Conservation (phyloP, 106 monocot genomes). For the Dendrobium chrysotoxum region DNA sequence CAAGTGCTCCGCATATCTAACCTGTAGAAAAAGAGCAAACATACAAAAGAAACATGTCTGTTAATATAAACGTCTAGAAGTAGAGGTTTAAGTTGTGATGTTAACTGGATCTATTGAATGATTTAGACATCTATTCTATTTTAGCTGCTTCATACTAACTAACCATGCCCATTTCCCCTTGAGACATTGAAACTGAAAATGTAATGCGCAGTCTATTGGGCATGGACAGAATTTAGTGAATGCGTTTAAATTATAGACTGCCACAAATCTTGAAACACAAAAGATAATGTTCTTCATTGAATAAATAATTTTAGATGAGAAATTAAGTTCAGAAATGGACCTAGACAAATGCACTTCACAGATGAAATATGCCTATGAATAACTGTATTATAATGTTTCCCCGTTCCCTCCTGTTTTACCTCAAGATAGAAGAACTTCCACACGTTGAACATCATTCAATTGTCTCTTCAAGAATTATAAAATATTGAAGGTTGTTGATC, state of each 20-base stretch:
- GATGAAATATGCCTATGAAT: neutral
- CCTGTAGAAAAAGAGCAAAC: conserved; percentile 26
- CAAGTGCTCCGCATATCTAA: conserved; percentile 79
- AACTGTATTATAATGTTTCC: neutral
- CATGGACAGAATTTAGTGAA: neutral
- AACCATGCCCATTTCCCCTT: neutral
- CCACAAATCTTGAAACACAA: neutral
- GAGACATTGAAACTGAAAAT: neutral
- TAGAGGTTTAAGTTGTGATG: neutral
- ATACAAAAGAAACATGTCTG: neutral
- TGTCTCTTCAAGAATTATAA: no score
- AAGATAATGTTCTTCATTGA: neutral
- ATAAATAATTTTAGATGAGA: neutral
- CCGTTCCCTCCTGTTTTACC: neutral
- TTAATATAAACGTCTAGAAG: neutral
- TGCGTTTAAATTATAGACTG: neutral
- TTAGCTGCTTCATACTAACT: neutral
- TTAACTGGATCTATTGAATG: neutral
- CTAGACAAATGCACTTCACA: neutral
- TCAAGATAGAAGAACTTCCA: no score
- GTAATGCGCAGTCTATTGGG: neutral
- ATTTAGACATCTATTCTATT: neutral
- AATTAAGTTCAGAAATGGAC: neutral
- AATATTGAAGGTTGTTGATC: no score
- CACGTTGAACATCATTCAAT: no score